Evolutionary conservation across 345 rosid species (phyloP), one percentile per base, ranked within the genome.

Genomic region (Psidium friedrichsthalianum): DNA sequence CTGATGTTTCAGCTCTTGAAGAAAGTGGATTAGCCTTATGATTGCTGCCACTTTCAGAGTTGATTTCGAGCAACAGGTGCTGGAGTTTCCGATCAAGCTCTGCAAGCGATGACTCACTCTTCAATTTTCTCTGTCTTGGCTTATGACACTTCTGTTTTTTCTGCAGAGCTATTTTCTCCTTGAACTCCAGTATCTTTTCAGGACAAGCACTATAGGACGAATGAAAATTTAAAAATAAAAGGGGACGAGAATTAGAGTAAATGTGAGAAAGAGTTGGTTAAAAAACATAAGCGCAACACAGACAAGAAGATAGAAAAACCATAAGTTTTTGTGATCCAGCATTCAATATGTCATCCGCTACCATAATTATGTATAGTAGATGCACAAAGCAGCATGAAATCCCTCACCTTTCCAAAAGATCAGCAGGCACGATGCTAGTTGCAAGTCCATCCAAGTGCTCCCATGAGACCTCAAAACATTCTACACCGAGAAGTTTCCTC

Each of bases 381-480:
- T 29, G 76, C 76, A 32, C 76, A 64, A 32, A 16, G 76, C 76
- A 2, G 32, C 20, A 84, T 11, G 54, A 32, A 40, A 56, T 29
- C 57, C 44, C 32, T 84, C 93, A 97, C 98, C 96, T 95, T 86
- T 92, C 92, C 74, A 96, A 74, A 61, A 95, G 96, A 92, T 95
- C 96, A 55, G 95, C 94, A 82, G 97, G 94, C 86, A 96, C 95
- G 86, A 92, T 88, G 44, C 96, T 93, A 54, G 94, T 90, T 87
- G 90, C 87, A 86, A 93, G 90, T 83, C 98, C 98, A 64, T 91
- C 92, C 11, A 88, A 80, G 64, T 89, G 92, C 87, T 92, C 93
- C 99, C 98, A 96, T 47, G 86, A 86, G 59, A 97, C 96, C 94
- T 95, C 98, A 86, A 91, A 95, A 89, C 94, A 92, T 57, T 95